A percentile compares a stretch with the other conserved stretches of the same genome.
Conservation (phyloP, 371 early-diverging fungal species). For the Rhizomucor miehei region DNA sequence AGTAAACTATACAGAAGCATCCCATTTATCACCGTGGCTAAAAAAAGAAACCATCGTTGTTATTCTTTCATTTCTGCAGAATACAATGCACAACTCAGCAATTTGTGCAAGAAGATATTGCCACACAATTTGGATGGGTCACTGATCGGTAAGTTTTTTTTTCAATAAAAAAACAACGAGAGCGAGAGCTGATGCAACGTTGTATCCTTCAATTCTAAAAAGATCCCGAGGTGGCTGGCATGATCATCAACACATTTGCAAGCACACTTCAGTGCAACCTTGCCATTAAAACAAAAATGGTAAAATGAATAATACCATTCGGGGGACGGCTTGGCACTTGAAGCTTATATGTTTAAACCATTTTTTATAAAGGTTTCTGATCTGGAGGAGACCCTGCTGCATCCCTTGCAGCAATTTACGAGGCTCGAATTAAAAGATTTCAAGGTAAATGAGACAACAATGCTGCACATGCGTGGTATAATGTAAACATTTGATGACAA, state of each 20-base stretch:
- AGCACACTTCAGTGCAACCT: slow-evolving; percentile 46
- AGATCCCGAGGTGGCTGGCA: slow-evolving; percentile 38
- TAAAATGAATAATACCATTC: slow-evolving; percentile 24
- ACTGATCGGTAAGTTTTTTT: slow-evolving; percentile 30
- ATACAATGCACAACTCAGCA: slow-evolving; percentile 30
- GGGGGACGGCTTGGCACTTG: too few relatives aligned
- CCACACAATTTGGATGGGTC: slow-evolving; percentile 31
- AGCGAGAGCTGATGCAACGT: neutral
- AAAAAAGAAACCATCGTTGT: neutral
- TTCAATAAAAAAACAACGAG: too few relatives aligned
- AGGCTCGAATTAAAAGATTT: slow-evolving; percentile 55
- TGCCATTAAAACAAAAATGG: slow-evolving; percentile 49
- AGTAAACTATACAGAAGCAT: slow-evolving; percentile 23
- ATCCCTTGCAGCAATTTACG: slow-evolving; percentile 54
- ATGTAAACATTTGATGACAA: neutral
- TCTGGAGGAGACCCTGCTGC: slow-evolving; percentile 49
- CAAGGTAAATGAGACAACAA: slow-evolving; percentile 1
- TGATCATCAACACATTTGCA: slow-evolving; percentile 36
- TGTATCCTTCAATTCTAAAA: too few relatives aligned
- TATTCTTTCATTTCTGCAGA: slow-evolving; percentile 15
- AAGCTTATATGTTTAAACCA: slow-evolving; percentile 16
- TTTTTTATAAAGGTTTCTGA: slow-evolving; percentile 43
- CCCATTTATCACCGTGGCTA: too few relatives aligned
- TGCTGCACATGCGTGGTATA: neutral
- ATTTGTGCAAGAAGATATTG: slow-evolving; percentile 28